phyloP scores from a whole-genome alignment of 352 stramenopile species.

The Globisporangium camurandrum region DNA sequence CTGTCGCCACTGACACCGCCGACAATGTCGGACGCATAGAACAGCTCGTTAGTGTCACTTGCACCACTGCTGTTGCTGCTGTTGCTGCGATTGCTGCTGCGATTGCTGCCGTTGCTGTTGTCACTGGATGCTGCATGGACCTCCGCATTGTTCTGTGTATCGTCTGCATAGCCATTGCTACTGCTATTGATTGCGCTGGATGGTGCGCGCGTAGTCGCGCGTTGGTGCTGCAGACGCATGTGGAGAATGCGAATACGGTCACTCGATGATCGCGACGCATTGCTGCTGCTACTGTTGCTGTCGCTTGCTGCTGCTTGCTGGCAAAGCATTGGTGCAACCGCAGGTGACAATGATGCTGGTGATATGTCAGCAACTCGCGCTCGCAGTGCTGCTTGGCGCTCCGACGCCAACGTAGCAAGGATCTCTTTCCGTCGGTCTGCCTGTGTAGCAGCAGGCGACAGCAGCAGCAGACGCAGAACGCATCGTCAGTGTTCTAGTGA shows the following conservation, averaged over 20 bases:
- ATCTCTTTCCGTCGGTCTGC: slow-evolving; percentile 58
- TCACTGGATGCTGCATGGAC: too few relatives aligned
- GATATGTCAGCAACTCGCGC: background rate
- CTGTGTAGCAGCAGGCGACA: slow-evolving; percentile 15
- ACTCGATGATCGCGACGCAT: background rate
- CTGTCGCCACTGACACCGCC: too few relatives aligned
- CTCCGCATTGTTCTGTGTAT: too few relatives aligned
- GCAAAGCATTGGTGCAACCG: too few relatives aligned
- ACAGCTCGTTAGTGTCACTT: too few relatives aligned
- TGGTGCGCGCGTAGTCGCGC: background rate
- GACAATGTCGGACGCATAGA: slow-evolving; percentile 45
- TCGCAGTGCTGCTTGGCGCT: slow-evolving; percentile 35
- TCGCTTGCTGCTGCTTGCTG: background rate
- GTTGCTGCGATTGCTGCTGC: background rate
- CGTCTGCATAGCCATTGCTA: too few relatives aligned
- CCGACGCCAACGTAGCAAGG: slow-evolving; percentile 50
- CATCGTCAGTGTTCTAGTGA: too few relatives aligned
- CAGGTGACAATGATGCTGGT: background rate
- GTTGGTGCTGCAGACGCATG: background rate
- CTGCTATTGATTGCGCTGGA: background rate
- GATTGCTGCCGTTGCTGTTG: background rate
- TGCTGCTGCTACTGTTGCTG: background rate
- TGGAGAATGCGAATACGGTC: too few relatives aligned
- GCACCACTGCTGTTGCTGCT: slow-evolving; percentile 11
- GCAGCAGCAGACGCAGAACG: too few relatives aligned